Conservation (phyloP, 176 grass and related monocot species). For the Avena sativa region DNA sequence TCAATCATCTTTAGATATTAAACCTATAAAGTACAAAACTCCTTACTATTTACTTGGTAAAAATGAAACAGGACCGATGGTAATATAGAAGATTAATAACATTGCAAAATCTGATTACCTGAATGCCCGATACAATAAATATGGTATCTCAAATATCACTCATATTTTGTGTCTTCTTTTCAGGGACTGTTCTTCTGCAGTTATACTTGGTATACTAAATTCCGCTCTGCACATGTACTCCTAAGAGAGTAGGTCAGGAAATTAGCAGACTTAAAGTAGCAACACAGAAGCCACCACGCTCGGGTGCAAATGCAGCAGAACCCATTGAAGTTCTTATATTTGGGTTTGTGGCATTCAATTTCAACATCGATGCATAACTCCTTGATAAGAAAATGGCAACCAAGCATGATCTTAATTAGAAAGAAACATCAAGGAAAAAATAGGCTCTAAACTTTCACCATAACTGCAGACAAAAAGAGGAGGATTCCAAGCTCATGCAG, state of each 20-base stretch:
- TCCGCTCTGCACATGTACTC: conserved; percentile 99
- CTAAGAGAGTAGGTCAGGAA: conserved; percentile 47
- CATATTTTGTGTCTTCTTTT: conserved; percentile 95
- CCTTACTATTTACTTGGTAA: conserved; percentile 1
- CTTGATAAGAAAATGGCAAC: too few species aligned
- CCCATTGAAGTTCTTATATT: too few species aligned
- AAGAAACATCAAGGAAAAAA: too few species aligned
- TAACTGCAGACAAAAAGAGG: too few species aligned
- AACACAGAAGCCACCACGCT: too few species aligned
- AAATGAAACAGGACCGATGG: background rate
- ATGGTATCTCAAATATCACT: conserved; percentile 99
- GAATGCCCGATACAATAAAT: conserved; percentile 98
- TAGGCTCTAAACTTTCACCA: too few species aligned
- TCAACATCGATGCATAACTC: too few species aligned
- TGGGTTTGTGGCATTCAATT: too few species aligned
- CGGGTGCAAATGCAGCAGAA: too few species aligned
- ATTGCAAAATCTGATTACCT: conserved; percentile 54
- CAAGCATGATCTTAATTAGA: too few species aligned
- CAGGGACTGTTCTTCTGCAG: conserved; percentile 78
- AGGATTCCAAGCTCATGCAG: too few species aligned
- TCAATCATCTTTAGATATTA: conserved; percentile 99
- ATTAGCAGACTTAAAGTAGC: conserved; percentile 30
- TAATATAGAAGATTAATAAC: background rate
- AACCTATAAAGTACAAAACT: conserved; percentile 60
- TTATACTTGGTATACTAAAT: conserved; percentile 98